These are phyloP conservation scores for Leccinum arenicola DNA, from an alignment of 768 basidiomycete species.

Conservation along the genomic window DNA sequence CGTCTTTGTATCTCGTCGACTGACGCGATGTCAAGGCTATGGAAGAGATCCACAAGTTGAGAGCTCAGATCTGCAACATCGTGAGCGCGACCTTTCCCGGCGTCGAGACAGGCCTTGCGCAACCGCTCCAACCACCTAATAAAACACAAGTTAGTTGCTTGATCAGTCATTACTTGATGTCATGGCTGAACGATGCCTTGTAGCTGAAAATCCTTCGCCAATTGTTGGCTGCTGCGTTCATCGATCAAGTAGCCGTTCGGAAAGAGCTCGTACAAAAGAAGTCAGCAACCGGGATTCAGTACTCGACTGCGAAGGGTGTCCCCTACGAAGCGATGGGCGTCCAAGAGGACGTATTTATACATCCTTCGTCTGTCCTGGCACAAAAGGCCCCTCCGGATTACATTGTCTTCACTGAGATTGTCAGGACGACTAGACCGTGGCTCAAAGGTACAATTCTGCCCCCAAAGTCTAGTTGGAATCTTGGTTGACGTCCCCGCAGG, in stretches of 20 bases:
- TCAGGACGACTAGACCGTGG: constrained; percentile 71
- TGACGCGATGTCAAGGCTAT: constrained; percentile 62
- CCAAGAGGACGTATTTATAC: constrained; percentile 85
- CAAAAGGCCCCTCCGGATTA: constrained; percentile 77
- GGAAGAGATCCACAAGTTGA: constrained; percentile 97
- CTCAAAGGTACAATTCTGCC: constrained; percentile 61
- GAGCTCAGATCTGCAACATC: constrained; percentile 84
- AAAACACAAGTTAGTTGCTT: constrained; percentile 61
- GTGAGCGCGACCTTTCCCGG: constrained; percentile 76
- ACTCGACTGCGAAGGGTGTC: constrained; percentile 72
- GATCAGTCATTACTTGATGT: neutral
- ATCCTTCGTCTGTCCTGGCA: constrained; percentile 82
- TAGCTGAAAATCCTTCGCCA: constrained; percentile 91
- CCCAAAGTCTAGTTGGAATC: neutral
- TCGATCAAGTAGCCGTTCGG: constrained; percentile 92
- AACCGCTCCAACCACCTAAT: constrained; percentile 71
- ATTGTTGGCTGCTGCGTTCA: constrained; percentile 83
- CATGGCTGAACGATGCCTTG: constrained; percentile 4
- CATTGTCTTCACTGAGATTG: constrained; percentile 78
- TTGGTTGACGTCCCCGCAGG: constrained; percentile 40
- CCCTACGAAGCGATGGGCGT: constrained; percentile 81
- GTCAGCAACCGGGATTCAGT: constrained; percentile 60
- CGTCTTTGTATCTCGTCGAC: neutral
- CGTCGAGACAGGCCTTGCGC: constrained; percentile 54
- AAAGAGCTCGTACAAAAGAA: constrained; percentile 73